Conservation (phyloP, 2,329 filamentous ascomycete genomes). For the Neoscytalidium dimidiatum region DNA sequence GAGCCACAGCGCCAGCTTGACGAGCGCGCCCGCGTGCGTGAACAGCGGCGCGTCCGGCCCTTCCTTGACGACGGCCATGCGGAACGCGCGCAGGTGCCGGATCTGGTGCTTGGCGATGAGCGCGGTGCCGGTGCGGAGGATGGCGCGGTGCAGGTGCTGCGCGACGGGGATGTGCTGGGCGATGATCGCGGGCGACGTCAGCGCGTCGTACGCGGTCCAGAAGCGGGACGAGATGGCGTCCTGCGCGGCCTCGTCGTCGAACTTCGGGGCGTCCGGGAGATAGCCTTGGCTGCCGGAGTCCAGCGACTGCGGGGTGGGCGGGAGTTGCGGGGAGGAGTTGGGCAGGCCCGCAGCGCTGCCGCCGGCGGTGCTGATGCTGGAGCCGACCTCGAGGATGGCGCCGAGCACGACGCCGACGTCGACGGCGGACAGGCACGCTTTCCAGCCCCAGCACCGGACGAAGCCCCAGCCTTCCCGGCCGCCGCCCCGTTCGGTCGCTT, state of each 20-base stretch:
- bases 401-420: conserved; percentile 93
- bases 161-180: conserved; percentile 78
- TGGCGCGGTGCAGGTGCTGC: conserved; percentile 86
- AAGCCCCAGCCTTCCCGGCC: conserved; percentile 95
- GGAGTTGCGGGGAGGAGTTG: conserved; percentile 6
- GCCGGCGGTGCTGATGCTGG: conserved; percentile 24
- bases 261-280: conserved; percentile 25
- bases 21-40: conserved; percentile 87
- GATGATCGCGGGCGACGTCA: conserved; percentile 64
- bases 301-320: conserved; percentile 25
- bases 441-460: conserved; percentile 96
- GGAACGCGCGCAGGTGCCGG: conserved; percentile 86
- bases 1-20: conserved; percentile 92
- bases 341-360: not conserved
- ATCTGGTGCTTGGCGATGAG: conserved; percentile 94
- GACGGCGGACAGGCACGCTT: conserved; percentile 87
- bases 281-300: conserved; percentile 23
- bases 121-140: conserved; percentile 87
- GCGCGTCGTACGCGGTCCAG: conserved; percentile 61
- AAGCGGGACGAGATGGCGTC: conserved; percentile 55
- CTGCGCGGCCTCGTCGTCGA: conserved; percentile 31
- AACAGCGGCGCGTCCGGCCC: conserved; percentile 90
- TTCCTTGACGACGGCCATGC: conserved; percentile 94
- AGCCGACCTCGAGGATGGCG: conserved; percentile 87
- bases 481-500: conserved; percentile 69